A percentile compares a stretch with the other conserved stretches of the same genome.
These are phyloP conservation scores for Helminthosporium solani DNA, from an alignment of 2,329 filamentous ascomycete genomes.

Conservation along the genomic window DNA sequence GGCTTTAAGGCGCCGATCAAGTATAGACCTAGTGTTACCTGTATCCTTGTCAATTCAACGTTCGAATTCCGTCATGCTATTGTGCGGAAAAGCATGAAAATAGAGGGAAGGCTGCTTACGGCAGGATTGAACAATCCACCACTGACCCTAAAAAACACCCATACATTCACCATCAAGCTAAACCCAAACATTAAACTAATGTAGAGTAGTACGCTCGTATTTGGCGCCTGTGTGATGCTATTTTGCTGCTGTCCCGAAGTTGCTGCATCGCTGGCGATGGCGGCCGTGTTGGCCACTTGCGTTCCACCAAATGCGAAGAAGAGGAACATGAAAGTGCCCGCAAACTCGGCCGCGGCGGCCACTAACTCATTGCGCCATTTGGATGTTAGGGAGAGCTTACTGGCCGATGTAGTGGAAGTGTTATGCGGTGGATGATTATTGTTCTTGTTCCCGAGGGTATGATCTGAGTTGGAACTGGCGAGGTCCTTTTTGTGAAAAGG, in stretches of 20 bases:
- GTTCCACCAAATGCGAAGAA: slow-evolving; percentile 45
- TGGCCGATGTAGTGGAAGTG: neutral
- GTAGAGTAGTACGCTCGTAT: slow-evolving; percentile 38
- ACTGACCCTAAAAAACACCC: slow-evolving; percentile 43
- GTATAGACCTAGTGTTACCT: slow-evolving; percentile 42
- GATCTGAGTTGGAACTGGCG: neutral
- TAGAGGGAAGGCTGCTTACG: slow-evolving; percentile 22
- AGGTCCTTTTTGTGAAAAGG: slow-evolving; percentile 8
- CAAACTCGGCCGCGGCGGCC: slow-evolving; percentile 39
- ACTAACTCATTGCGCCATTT: slow-evolving; percentile 41
- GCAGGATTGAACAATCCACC: slow-evolving; percentile 45
- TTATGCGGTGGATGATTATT: neutral
- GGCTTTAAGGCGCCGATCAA: slow-evolving; percentile 32
- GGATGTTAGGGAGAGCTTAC: neutral
- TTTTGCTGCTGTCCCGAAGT: slow-evolving; percentile 23
- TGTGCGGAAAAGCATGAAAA: neutral
- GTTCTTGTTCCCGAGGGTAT: slow-evolving; percentile 4
- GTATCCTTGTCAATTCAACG: neutral
- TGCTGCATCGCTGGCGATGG: slow-evolving; percentile 17
- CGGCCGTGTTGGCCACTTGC: slow-evolving; percentile 39
- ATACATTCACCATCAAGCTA: slow-evolving; percentile 42
- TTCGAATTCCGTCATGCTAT: neutral
- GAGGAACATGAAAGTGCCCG: slow-evolving; percentile 45
- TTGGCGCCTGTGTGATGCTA: slow-evolving; percentile 34
- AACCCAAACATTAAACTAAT: slow-evolving; percentile 43